Evolutionary conservation across 371 early-diverging fungal species (phyloP).

Genomic region (Actinomucor elegans): DNA sequence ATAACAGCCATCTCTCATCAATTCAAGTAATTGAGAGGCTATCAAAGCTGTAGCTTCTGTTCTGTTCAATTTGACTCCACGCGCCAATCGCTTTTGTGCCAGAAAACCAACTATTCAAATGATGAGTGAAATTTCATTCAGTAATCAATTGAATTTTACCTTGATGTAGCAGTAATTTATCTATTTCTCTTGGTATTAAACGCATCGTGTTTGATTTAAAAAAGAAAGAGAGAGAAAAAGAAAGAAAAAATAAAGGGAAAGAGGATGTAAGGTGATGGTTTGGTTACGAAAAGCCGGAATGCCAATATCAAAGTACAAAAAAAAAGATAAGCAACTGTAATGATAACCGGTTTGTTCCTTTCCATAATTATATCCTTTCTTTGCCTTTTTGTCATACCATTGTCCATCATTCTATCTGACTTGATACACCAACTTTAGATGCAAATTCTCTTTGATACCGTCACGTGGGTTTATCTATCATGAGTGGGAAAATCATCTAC

Average conservation of each 20-base stretch:
- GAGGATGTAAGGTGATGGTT: neutral
- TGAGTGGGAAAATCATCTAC: too few relatives aligned
- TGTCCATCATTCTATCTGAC: neutral
- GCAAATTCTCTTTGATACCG: too few relatives aligned
- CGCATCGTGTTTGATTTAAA: slow-evolving; percentile 41
- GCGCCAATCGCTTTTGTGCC: slow-evolving; percentile 87
- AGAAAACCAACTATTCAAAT: slow-evolving; percentile 66
- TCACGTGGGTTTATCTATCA: neutral
- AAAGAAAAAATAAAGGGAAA: neutral
- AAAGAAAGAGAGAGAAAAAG: neutral
- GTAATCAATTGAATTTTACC: slow-evolving; percentile 19
- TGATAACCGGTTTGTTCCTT: slow-evolving; percentile 4
- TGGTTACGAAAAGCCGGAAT: neutral
- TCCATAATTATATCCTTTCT: neutral
- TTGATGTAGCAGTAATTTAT: slow-evolving; percentile 84
- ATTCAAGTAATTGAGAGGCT: slow-evolving; percentile 80
- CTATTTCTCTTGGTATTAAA: slow-evolving; percentile 85
- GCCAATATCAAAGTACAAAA: neutral
- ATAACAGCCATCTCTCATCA: slow-evolving; percentile 85
- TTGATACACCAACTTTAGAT: too few relatives aligned
- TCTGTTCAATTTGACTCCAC: slow-evolving; percentile 84
- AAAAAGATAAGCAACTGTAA: slow-evolving; percentile 9
- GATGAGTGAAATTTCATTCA: neutral
- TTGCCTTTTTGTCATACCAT: neutral
- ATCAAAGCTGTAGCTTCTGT: slow-evolving; percentile 86